A percentile compares a stretch with the other conserved stretches of the same genome.
Evolutionary conservation across 2,329 filamentous ascomycete species (phyloP).

Genomic region (Colletotrichum sp.): DNA sequence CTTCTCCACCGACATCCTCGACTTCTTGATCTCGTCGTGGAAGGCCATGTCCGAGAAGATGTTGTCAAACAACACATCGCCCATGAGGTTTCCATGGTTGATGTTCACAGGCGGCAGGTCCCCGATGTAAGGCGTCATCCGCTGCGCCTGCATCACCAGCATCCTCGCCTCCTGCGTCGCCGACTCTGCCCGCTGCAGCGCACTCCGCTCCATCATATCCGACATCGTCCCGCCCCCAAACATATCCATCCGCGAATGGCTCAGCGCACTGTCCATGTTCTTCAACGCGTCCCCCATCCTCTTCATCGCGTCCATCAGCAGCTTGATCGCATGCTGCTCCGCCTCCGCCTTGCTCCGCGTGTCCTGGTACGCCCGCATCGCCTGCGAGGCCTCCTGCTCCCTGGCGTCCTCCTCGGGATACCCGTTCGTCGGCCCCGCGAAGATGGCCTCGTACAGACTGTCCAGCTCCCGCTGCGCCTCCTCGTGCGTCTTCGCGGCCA

Average conservation of each 20-base stretch:
- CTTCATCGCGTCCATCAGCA: constrained; percentile 43
- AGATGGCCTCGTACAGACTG: constrained; percentile 56
- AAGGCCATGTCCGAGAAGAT: constrained; percentile 58
- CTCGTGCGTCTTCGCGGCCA: constrained; percentile 36
- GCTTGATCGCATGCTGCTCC: constrained; percentile 44
- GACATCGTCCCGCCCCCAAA: constrained; percentile 52
- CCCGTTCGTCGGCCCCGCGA: constrained; percentile 55
- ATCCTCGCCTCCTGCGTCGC: constrained; percentile 43
- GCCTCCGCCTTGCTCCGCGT: constrained; percentile 38
- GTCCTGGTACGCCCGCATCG: constrained; percentile 41
- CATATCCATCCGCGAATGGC: constrained; percentile 49
- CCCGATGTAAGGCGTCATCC: constrained; percentile 40
- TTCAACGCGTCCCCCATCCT: constrained; percentile 38
- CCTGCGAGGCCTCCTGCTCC: constrained; percentile 41
- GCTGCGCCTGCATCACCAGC: constrained; percentile 43
- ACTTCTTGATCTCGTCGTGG: constrained; percentile 55
- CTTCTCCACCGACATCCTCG: constrained; percentile 38
- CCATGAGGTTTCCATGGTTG: constrained; percentile 49
- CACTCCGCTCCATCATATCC: constrained; percentile 60
- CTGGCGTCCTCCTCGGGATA: constrained; percentile 58
- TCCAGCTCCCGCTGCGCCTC: constrained; percentile 53
- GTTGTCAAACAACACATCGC: constrained; percentile 61
- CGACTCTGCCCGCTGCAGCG: constrained; percentile 52
- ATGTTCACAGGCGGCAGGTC: constrained; percentile 46
- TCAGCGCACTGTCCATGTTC: constrained; percentile 46